Base-by-base conservation (phyloP, 2,329 filamentous ascomycete species). In the Botrytis medusae region DNA sequence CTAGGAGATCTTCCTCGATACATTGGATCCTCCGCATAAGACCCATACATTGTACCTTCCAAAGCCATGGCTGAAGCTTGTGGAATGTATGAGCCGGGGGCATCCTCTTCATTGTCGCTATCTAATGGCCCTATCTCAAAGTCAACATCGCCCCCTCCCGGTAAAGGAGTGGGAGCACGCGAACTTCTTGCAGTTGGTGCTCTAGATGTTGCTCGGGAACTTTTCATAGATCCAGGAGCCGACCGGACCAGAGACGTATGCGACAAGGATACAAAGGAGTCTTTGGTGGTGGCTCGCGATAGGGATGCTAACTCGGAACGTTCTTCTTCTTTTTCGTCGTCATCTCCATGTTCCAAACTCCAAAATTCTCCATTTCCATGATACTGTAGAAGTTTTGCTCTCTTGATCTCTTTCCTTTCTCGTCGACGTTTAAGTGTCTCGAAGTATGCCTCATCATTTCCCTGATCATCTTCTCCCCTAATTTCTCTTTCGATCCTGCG, bases 261-360 rank as follows among this genome's bases (percentile, higher is more conserved):
- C 29, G 72, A 60, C 14, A 60, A 18, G 62, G 76, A 62, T n/a
- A 48, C 29, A 22, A 54, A 64, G 10, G 79, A 80, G n/a, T 79
- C 78, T 40, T 77, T 76, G 1, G 80, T 81, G 2, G 67, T 69
- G 37, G 77, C 74, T 37, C 78, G 77, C 37, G 79, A 78, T 34
- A 81, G 62, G 10, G 73, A 67, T 14, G 69, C 40, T 42, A 65
- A 82, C 70, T 85, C 85, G 63, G 48, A 77, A 75, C 65, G 65
- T 57, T 57, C 34, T 22, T 68, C 48, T 32, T 57, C 48, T 12
- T 80, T 79, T 5, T 90, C 88, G 37, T 88, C 86, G 46, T 86
- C 86, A 54, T 85, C 89, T 64, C 92, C 93, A 80, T 94, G 90
- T 79, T 98, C 93, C 74, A 95, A 87, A 83, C 94, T 97, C 94